Evolutionary conservation across 2,329 filamentous ascomycete genomes (phyloP).

Genomic region (Triangularia setosa): DNA sequence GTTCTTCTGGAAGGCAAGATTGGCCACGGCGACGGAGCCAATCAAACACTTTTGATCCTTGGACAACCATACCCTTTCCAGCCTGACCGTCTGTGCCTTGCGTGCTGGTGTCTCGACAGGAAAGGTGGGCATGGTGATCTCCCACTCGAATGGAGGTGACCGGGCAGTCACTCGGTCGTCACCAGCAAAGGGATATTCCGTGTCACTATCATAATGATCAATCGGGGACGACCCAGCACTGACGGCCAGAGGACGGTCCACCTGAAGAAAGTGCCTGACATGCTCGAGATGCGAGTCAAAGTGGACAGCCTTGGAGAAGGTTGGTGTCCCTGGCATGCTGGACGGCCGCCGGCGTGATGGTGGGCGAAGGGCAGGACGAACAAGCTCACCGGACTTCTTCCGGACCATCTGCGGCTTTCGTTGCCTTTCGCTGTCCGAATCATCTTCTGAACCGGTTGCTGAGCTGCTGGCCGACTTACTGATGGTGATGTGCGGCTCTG

Average conservation of each 20-base stretch:
- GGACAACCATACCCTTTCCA: slow-evolving; percentile 86
- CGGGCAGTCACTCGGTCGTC: slow-evolving; percentile 42
- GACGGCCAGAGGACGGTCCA: slow-evolving; percentile 92
- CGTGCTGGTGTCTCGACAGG: slow-evolving; percentile 63
- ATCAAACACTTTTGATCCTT: slow-evolving; percentile 81
- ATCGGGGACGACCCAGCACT: slow-evolving; percentile 90
- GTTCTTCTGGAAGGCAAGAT: slow-evolving; percentile 82
- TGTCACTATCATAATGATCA: slow-evolving; percentile 81
- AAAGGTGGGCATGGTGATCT: slow-evolving; percentile 81
- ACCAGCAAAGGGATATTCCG: slow-evolving; percentile 78
- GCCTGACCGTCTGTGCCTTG: slow-evolving; percentile 63
- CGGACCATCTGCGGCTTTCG: slow-evolving; percentile 87
- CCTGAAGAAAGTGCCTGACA: slow-evolving; percentile 89
- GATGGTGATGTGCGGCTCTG: slow-evolving; percentile 47
- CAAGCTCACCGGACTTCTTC: slow-evolving; percentile 97
- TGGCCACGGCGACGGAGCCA: slow-evolving; percentile 79
- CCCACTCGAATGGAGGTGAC: slow-evolving; percentile 70
- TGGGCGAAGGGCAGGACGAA: slow-evolving; percentile 82
- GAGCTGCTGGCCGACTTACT: slow-evolving; percentile 48
- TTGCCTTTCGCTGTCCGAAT: slow-evolving; percentile 55
- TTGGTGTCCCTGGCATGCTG: slow-evolving; percentile 96
- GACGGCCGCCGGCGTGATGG: slow-evolving; percentile 78
- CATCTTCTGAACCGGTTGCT: slow-evolving; percentile 55
- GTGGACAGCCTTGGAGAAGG: slow-evolving; percentile 95
- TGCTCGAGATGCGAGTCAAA: slow-evolving; percentile 97